Percentiles rank a stretch among this genome's conserved stretches.
phyloP scores from a whole-genome alignment of 2,329 filamentous ascomycete species.

The Fusarium sp. region DNA sequence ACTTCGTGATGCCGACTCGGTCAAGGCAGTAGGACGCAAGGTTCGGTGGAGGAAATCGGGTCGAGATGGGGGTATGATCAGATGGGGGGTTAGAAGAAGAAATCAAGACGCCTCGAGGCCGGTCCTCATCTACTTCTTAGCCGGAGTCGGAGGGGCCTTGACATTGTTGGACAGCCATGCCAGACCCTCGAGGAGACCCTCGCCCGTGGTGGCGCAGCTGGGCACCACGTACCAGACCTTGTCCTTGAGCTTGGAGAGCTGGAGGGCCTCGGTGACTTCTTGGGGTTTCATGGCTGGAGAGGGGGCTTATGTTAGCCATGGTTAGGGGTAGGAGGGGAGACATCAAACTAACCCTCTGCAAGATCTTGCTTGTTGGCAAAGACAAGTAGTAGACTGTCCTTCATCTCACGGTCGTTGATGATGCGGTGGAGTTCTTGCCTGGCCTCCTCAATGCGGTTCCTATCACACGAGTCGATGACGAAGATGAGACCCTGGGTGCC shows the following conservation, averaged over 20 bases:
- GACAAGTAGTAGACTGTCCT: conserved; percentile 91
- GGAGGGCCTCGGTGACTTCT: conserved; percentile 81
- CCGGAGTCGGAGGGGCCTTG: conserved; percentile 69
- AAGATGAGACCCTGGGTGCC: conserved; percentile 98
- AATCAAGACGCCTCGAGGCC: conserved; percentile 14
- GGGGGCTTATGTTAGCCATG: background rate
- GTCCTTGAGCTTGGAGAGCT: conserved; percentile 81
- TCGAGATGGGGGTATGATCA: conserved; percentile 7
- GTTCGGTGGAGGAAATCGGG: conserved; percentile 9
- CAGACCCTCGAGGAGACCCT: conserved; percentile 83
- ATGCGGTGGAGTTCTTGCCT: conserved; percentile 94
- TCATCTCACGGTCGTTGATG: conserved; percentile 97
- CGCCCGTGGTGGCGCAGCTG: conserved; percentile 83
- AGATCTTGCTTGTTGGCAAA: conserved; percentile 99
- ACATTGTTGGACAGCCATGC: conserved; percentile 88
- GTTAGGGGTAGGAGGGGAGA: background rate
- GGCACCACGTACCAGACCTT: conserved; percentile 88
- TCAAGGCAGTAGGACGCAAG: background rate
- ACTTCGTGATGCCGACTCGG: background rate
- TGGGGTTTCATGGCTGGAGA: conserved; percentile 80
- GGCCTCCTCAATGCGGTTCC: conserved; percentile 90
- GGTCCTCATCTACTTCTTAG: conserved; percentile 60
- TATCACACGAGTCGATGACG: conserved; percentile 96
- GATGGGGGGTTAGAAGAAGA: background rate
- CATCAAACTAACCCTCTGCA: conserved; percentile 68